Evolutionary conservation across 768 basidiomycete genomes (phyloP).

Genomic region (Mycena amicta): DNA sequence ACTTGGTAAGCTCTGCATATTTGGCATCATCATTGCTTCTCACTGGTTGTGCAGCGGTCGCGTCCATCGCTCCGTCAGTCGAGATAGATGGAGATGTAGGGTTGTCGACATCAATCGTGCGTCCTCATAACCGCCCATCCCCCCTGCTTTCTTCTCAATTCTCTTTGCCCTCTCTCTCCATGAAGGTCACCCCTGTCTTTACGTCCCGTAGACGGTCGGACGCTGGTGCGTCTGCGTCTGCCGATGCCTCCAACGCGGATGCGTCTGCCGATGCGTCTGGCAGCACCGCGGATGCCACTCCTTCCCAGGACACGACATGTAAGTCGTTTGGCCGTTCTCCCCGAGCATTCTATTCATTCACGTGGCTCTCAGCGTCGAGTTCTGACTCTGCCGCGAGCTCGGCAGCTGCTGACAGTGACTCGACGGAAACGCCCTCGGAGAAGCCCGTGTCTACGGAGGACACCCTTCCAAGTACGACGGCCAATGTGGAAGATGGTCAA

Average conservation of each 20-base stretch:
- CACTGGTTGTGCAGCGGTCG: slow-evolving; percentile 10
- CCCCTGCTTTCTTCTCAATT: background rate
- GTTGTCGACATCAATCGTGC: slow-evolving; percentile 11
- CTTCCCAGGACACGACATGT: background rate
- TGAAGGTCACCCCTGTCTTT: slow-evolving; percentile 23
- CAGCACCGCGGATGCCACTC: background rate
- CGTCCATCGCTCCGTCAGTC: slow-evolving; percentile 9
- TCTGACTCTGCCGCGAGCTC: slow-evolving; percentile 9
- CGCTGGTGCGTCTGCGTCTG: slow-evolving; percentile 13
- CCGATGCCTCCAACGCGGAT: background rate
- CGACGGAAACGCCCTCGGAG: slow-evolving; percentile 8
- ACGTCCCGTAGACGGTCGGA: slow-evolving; percentile 4
- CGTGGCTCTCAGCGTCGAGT: background rate
- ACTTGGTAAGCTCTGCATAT: slow-evolving; percentile 1
- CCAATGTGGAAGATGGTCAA: background rate
- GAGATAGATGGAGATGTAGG: slow-evolving; percentile 13
- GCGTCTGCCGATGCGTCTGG: too few relatives aligned
- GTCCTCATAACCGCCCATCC: slow-evolving; percentile 12
- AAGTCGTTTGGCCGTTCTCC: background rate
- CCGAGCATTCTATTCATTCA: background rate
- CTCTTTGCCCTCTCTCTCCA: slow-evolving; percentile 9
- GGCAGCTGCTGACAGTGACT: slow-evolving; percentile 21
- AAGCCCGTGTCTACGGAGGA: background rate
- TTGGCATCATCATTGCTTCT: slow-evolving; percentile 6
- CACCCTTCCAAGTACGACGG: background rate